Conservation (phyloP, 192 early-diverging fungal species). For the Rhizoclosmatium sp. region DNA sequence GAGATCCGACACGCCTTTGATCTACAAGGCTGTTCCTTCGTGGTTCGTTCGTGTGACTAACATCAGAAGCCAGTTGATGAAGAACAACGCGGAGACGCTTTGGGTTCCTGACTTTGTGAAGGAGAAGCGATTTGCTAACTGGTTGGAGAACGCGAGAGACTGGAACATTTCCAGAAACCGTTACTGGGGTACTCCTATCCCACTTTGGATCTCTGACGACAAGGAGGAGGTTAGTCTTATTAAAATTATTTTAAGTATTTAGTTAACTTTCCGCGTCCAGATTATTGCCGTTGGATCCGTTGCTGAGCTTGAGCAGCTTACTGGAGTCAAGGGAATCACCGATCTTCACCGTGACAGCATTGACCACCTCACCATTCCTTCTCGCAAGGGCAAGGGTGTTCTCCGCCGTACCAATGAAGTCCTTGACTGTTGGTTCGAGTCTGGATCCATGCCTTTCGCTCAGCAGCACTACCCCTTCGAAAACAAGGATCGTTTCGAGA, state of each 20-base stretch:
- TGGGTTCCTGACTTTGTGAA: slow-evolving; percentile 98
- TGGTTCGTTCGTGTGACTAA: slow-evolving; percentile 96
- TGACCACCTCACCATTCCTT: slow-evolving; percentile 96
- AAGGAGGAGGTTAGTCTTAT: slow-evolving; percentile 69
- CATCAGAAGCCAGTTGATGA: slow-evolving; percentile 83
- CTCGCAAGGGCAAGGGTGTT: slow-evolving; percentile 82
- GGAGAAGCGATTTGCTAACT: slow-evolving; percentile 98
- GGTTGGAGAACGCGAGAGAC: slow-evolving; percentile 94
- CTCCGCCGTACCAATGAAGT: slow-evolving; percentile 93
- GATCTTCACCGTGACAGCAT: slow-evolving; percentile 97
- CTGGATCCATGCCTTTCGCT: slow-evolving; percentile 98
- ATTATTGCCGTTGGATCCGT: slow-evolving; percentile 92
- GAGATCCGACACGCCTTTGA: slow-evolving; percentile 95
- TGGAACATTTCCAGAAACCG: slow-evolving; percentile 98
- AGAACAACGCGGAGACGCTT: slow-evolving; percentile 85
- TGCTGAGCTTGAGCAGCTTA: slow-evolving; percentile 85
- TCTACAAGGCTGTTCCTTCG: slow-evolving; percentile 95
- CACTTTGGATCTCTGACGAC: slow-evolving; percentile 96
- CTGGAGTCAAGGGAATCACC: slow-evolving; percentile 79
- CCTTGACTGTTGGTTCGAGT: slow-evolving; percentile 99
- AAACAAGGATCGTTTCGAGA: slow-evolving; percentile 87
- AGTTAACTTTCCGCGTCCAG: slow-evolving; percentile 1
- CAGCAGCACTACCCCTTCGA: slow-evolving; percentile 99
- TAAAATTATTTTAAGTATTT: slow-evolving; percentile 2
- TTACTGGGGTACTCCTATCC: slow-evolving; percentile 99